Percentiles rank a stretch among this genome's conserved stretches.
These are phyloP conservation scores for Saprolegnia parasitica DNA, from an alignment of 352 stramenopile genomes.

Conservation along the genomic window DNA sequence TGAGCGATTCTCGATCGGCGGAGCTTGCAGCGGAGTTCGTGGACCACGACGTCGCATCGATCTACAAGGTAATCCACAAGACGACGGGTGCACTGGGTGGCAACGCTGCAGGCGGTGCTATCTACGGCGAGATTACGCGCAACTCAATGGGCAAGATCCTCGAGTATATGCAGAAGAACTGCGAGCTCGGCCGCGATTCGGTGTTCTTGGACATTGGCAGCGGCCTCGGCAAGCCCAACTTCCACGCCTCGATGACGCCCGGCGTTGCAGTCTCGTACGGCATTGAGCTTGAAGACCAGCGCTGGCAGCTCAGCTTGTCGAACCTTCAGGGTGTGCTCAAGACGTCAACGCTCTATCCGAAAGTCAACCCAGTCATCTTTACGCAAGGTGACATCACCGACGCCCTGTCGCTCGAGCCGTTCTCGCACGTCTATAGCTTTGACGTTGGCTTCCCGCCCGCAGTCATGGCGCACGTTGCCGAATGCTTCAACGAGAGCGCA, in stretches of 20 bases:
- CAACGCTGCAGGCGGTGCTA: conserved; percentile 92
- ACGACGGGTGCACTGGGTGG: conserved; percentile 92
- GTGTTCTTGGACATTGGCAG: conserved; percentile 97
- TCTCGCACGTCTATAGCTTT: conserved; percentile 99
- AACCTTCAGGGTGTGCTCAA: conserved; percentile 88
- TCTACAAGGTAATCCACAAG: conserved; percentile 92
- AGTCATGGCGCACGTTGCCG: conserved; percentile 89
- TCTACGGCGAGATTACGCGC: conserved; percentile 98
- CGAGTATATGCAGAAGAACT: conserved; percentile 92
- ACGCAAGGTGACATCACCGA: conserved; percentile 92
- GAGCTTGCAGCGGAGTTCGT: conserved; percentile 73
- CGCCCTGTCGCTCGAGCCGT: conserved; percentile 92
- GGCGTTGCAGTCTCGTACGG: conserved; percentile 94
- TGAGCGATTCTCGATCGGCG: conserved; percentile 48
- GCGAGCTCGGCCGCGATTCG: conserved; percentile 78
- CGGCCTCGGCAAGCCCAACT: conserved; percentile 96
- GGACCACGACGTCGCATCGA: conserved; percentile 75
- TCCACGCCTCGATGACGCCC: conserved; percentile 95
- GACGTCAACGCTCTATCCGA: conserved; percentile 34
- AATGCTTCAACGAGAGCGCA: conserved; percentile 90
- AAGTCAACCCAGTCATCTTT: conserved; percentile 68
- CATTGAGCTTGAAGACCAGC: conserved; percentile 93
- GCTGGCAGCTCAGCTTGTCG: conserved; percentile 92
- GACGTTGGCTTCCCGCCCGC: conserved; percentile 96
- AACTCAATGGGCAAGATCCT: conserved; percentile 96